phyloP scores from a whole-genome alignment of 1,284 basidiomycete genomes.

The Pascua sp. region DNA sequence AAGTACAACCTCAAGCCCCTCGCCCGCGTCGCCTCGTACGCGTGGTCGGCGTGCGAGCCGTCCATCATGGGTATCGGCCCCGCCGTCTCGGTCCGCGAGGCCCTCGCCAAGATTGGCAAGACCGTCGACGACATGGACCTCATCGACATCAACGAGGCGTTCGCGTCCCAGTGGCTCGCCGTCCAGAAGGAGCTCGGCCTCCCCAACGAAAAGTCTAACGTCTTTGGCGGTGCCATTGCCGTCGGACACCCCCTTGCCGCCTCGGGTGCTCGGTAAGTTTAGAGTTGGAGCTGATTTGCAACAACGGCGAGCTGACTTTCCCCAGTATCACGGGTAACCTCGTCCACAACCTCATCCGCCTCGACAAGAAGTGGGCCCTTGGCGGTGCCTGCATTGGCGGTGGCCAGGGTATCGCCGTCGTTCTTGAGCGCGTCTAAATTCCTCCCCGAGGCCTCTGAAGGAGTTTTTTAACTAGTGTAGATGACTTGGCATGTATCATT shows the following conservation, averaged over 20 bases:
- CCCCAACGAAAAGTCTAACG: slow-evolving; percentile 55
- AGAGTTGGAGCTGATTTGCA: slow-evolving; percentile 21
- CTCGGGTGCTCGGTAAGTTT: slow-evolving; percentile 47
- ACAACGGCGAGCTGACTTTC: too few relatives aligned
- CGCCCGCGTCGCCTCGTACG: slow-evolving; percentile 54
- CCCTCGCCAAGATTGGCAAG: slow-evolving; percentile 35
- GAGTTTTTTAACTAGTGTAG: background rate
- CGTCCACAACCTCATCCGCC: slow-evolving; percentile 54
- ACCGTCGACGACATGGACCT: slow-evolving; percentile 54
- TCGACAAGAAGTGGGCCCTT: slow-evolving; percentile 56
- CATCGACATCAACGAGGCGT: slow-evolving; percentile 59
- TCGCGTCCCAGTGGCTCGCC: slow-evolving; percentile 57
- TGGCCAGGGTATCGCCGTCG: slow-evolving; percentile 46
- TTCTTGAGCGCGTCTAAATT: slow-evolving; percentile 31
- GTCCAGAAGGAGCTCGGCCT: slow-evolving; percentile 57
- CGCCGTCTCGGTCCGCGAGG: slow-evolving; percentile 44
- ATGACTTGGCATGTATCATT: slow-evolving; percentile 3
- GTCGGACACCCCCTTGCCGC: slow-evolving; percentile 58
- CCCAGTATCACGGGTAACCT: slow-evolving; percentile 53
- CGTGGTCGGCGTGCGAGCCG: slow-evolving; percentile 56
- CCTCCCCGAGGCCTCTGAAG: background rate
- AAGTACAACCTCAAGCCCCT: slow-evolving; percentile 53
- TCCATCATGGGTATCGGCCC: slow-evolving; percentile 60
- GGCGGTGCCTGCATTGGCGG: slow-evolving; percentile 58
- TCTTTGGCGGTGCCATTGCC: slow-evolving; percentile 54